These are phyloP conservation scores for Macrophomina pseudophaseolina DNA, from an alignment of 2,329 filamentous ascomycete species.

Conservation along the genomic window DNA sequence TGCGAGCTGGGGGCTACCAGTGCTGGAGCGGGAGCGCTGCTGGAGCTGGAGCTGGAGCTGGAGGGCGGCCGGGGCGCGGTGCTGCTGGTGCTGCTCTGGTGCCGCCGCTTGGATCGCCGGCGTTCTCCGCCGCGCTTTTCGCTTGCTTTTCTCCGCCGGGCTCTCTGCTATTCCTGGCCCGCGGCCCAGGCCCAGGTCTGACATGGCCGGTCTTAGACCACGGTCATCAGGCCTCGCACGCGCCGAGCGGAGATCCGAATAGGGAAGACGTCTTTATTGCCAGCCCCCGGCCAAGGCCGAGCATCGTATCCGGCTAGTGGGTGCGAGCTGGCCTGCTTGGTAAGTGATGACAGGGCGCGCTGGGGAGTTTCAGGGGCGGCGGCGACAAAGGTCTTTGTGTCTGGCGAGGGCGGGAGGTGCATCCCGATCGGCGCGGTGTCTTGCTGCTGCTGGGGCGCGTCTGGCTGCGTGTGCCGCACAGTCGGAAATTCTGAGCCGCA, in stretches of 20 bases:
- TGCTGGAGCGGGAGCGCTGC: background rate
- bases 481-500: constrained; percentile 17
- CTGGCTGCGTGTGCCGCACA: constrained; percentile 2
- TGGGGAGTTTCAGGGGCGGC: constrained; percentile 7
- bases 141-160: constrained; percentile 22
- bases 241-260: constrained; percentile 27
- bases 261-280: constrained; percentile 25
- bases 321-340: constrained; percentile 1
- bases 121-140: constrained; percentile 18
- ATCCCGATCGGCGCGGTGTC: constrained; percentile 16
- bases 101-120: constrained; percentile 16
- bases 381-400: constrained; percentile 3
- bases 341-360: constrained; percentile 1
- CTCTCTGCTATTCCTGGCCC: background rate
- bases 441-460: constrained; percentile 1
- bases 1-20: too few relatives aligned
- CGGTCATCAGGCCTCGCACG: constrained; percentile 26
- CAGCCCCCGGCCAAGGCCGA: constrained; percentile 18
- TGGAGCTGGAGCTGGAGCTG: background rate
- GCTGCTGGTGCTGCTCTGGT: background rate
- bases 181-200: constrained; percentile 22
- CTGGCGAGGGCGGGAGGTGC: constrained; percentile 8
- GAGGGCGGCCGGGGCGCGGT: background rate
- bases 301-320: constrained; percentile 23
- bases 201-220: constrained; percentile 24